Evolutionary conservation across 106 monocot species (phyloP), one percentile per base, ranked within the genome.

Genomic region (Ottelia alismoides): DNA sequence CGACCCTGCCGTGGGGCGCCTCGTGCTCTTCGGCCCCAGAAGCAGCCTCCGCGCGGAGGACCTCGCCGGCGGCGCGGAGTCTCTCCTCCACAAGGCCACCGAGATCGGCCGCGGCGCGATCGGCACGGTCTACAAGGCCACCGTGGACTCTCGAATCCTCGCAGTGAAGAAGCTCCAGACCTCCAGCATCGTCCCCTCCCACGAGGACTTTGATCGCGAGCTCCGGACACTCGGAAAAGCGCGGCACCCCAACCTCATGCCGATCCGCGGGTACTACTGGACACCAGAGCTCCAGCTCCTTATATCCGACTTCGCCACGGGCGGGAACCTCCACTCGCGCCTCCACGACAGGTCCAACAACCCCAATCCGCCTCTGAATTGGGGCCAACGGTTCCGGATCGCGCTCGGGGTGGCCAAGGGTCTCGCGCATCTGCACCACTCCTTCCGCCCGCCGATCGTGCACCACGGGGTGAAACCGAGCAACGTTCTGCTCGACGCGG

Each of bases 241-340:
- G 2, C 64, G 70, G 27, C 90, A 90, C 67, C 69, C 77, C 0
- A 90, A 90, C 50, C 30, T 90, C 14, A 62, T 84, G 62, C 51
- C 80, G 14, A 52, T 90, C 19, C 72, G 75, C 32, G 90, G 90
- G n/a, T 90, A 90, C 69, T 90, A 80, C 70, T 90, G 80, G 77
- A 90, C n/a, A n/a, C n/a, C n/a, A n/a, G n/a, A n/a, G n/a, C n/a
- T n/a, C n/a, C n/a, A n/a, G n/a, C n/a, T n/a, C n/a, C n/a, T n/a
- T n/a, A n/a, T n/a, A n/a, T n/a, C n/a, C n/a, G n/a, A n/a, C n/a
- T n/a, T n/a, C n/a, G 84, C 6, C 60, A 80, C 9, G 9, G 47
- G 14, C 55, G 77, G 30, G 70, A 84, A 11, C 74, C 76, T 30
- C 60, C 56, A 25, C 6, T 46, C 44, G 32, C 16, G 24, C 19